Evolutionary conservation across 225 moss, liverwort and hornwort species (phyloP), one percentile per base, ranked within the genome.

Genomic region (Bryum argenteum): DNA sequence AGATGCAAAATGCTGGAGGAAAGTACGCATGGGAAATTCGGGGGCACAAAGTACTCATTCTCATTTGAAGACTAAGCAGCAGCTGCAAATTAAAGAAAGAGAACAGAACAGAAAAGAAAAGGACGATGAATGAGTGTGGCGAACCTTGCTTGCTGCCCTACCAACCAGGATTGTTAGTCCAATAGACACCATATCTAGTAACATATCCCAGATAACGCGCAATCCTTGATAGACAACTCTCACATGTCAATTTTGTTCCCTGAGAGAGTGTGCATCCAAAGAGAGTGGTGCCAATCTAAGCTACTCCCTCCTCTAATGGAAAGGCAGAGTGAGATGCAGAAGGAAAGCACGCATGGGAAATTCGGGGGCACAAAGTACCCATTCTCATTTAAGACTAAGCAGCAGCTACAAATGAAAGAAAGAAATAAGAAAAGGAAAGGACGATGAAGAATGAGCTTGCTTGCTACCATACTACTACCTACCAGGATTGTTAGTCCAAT

Each of bases 401-500:
- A 33, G 33, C 33, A 33, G 51, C 69, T 74, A 75, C 70, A 44
- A 75, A 75, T 75, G 60, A 67, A 78, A 47, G 45, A 72, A 61
- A 41, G 38, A 67, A 62, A 33, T 5, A 4, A 33, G 5, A 28
- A 28, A 28, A 5, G 2, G 5, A 33, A 33, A 33, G 33, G 33
- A 33, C 33, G 33, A 33, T 33, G 33, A 33, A 33, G 45, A 67
- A 14, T 43, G 73, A 54, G 13, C 12, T 26, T 67, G 54, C 22
- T 69, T 63, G 44, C 52, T 5, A 33, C 33, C 33, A 4, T 33
- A 33, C 60, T n/a, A n/a, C 76, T 79, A 83, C 75, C 83, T 87
- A 76, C 83, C 87, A 52, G 73, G 71, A 74, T 81, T 87, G 84
- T 79, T 87, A 59, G 78, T 81, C 87, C 87, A 87, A 77, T 83